Evolutionary conservation across 768 basidiomycete genomes (phyloP).

Genomic region (Boletales sp.): DNA sequence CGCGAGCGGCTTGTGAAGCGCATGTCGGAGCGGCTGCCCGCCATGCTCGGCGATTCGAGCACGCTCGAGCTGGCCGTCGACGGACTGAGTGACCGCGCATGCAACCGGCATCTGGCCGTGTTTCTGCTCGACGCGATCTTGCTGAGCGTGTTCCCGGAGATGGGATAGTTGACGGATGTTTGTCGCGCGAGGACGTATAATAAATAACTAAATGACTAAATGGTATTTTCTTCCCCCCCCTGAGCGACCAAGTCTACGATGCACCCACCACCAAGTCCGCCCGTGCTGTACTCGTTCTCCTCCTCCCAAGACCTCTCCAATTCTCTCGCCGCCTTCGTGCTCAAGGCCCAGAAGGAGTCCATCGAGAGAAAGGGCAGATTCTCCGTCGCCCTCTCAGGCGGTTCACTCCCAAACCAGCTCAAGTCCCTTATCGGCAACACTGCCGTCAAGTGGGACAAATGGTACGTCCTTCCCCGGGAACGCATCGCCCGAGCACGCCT

Average conservation of each 20-base stretch:
- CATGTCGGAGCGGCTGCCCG: slow-evolving; percentile 40
- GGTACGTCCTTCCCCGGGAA: slow-evolving; percentile 44
- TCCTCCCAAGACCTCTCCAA: slow-evolving; percentile 50
- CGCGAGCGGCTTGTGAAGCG: slow-evolving; percentile 39
- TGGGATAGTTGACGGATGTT: slow-evolving; percentile 32
- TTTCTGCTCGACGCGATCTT: slow-evolving; percentile 72
- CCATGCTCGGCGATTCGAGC: slow-evolving; percentile 45
- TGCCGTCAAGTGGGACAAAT: slow-evolving; percentile 88
- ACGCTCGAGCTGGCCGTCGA: slow-evolving; percentile 57
- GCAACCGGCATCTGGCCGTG: slow-evolving; percentile 77
- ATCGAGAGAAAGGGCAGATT: slow-evolving; percentile 87
- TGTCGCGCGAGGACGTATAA: slow-evolving; percentile 24
- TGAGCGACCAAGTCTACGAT: slow-evolving; percentile 20
- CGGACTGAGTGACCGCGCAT: slow-evolving; percentile 55
- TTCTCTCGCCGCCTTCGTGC: slow-evolving; percentile 75
- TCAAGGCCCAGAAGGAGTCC: slow-evolving; percentile 86
- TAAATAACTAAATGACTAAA: background rate
- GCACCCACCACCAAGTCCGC: slow-evolving; percentile 58
- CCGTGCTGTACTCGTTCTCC: slow-evolving; percentile 72
- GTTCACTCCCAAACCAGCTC: slow-evolving; percentile 83
- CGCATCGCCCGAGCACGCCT: background rate
- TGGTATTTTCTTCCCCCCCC: slow-evolving; percentile 6
- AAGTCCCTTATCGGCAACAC: slow-evolving; percentile 60
- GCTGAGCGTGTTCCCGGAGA: slow-evolving; percentile 74
- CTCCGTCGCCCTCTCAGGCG: slow-evolving; percentile 91